Conservation (phyloP, 2,329 filamentous ascomycete genomes). For the Daldinia sp. region DNA sequence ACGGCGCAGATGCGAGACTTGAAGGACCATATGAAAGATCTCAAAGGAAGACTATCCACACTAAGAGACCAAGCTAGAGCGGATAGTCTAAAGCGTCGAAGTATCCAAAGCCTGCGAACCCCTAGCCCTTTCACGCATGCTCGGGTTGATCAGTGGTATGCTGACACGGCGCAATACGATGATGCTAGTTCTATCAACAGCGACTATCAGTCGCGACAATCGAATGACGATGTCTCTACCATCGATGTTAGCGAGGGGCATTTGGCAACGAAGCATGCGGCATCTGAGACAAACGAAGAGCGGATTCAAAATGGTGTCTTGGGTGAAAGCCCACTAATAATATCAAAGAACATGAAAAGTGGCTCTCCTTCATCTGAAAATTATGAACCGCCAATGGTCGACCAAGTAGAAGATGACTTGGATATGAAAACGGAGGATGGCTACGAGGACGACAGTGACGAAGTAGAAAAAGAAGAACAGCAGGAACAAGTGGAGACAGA, state of each 20-base stretch:
- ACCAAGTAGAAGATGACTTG: constrained; percentile 52
- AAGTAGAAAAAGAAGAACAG: constrained; percentile 17
- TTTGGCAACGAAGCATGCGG: constrained; percentile 17
- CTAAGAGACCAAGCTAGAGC: constrained; percentile 82
- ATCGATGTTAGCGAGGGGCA: constrained; percentile 41
- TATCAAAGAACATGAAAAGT: constrained; percentile 29
- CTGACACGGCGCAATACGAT: constrained; percentile 49
- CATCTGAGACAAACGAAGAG: constrained; percentile 45
- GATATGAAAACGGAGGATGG: constrained; percentile 40
- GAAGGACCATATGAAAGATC: constrained; percentile 85
- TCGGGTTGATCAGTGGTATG: constrained; percentile 66
- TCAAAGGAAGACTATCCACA: constrained; percentile 86
- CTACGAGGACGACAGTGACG: constrained; percentile 26
- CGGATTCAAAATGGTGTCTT: constrained; percentile 49
- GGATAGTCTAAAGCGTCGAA: constrained; percentile 82
- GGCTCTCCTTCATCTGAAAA: constrained; percentile 17
- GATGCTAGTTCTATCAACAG: constrained; percentile 38
- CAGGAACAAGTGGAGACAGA: constrained; percentile 1
- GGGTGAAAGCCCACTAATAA: constrained; percentile 48
- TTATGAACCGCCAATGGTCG: constrained; percentile 27
- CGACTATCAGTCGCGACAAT: constrained; percentile 27
- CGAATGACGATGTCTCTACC: constrained; percentile 31
- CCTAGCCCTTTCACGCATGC: constrained; percentile 84
- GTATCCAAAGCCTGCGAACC: constrained; percentile 78
- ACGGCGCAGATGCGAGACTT: constrained; percentile 79